phyloP scores from a whole-genome alignment of 2,329 filamentous ascomycete species.

The Penicillium hesseltinei region DNA sequence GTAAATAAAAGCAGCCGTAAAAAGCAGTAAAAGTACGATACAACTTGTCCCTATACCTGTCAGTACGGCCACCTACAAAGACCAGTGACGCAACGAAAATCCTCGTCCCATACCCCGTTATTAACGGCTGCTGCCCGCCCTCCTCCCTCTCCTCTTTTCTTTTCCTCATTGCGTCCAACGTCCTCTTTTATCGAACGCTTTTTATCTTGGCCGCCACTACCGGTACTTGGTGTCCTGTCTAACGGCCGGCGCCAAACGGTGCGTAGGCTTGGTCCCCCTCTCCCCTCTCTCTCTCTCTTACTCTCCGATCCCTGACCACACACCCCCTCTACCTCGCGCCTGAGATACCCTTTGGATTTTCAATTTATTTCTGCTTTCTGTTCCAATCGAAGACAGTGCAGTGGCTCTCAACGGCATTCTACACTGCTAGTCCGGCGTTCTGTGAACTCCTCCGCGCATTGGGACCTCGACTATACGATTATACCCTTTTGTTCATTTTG shows the following conservation, averaged over 20 bases:
- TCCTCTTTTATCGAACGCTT: conserved; percentile 37
- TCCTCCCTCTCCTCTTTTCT: conserved; percentile 17
- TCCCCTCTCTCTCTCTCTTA: conserved; percentile 19
- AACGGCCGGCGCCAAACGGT: conserved; percentile 48
- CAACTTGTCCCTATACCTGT: conserved; percentile 7
- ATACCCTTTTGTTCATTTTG: conserved; percentile 35
- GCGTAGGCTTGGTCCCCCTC: conserved; percentile 45
- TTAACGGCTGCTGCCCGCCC: conserved; percentile 16
- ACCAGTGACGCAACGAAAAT: conserved; percentile 26
- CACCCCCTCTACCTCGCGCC: conserved; percentile 12
- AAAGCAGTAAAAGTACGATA: neutral
- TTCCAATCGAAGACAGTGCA: conserved; percentile 7
- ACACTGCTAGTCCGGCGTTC: conserved; percentile 17
- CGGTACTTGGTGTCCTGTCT: conserved; percentile 48
- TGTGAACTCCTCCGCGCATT: conserved; percentile 27
- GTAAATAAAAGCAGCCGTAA: neutral
- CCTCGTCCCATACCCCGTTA: conserved; percentile 21
- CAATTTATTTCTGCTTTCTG: conserved; percentile 5
- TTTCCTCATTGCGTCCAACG: conserved; percentile 26
- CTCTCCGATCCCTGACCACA: conserved; percentile 17
- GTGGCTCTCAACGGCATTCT: conserved; percentile 7
- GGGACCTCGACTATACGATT: conserved; percentile 29
- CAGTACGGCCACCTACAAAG: conserved; percentile 15
- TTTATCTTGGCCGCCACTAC: conserved; percentile 45
- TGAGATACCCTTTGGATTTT: conserved; percentile 18